These are phyloP conservation scores for Triglochin maritima DNA, from an alignment of 106 monocot genomes.

Conservation along the genomic window DNA sequence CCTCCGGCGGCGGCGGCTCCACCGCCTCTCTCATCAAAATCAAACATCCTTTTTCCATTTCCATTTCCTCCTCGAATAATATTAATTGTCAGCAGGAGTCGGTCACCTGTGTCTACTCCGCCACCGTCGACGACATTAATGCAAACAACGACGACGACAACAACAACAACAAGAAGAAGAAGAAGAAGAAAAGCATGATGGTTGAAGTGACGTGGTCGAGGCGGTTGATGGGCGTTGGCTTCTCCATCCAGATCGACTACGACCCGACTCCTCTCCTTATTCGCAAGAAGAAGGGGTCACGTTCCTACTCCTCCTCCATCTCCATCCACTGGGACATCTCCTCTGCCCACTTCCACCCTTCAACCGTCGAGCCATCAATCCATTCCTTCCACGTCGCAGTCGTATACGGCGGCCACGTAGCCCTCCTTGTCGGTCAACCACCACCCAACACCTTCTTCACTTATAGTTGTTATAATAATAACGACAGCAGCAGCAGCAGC, in stretches of 20 bases:
- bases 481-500: too few species aligned
- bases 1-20: conserved; percentile 8
- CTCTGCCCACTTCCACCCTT: conserved; percentile 45
- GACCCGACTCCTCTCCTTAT: conserved; percentile 6
- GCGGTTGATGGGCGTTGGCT: conserved; percentile 22
- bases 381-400: conserved; percentile 37
- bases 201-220: conserved; percentile 55
- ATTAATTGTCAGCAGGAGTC: too few species aligned
- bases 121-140: too few species aligned
- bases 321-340: conserved; percentile 49
- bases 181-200: conserved; percentile 29
- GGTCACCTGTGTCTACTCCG: conserved; percentile 47
- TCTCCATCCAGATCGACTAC: conserved; percentile 44
- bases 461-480: neutral
- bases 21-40: too few species aligned
- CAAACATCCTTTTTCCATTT: too few species aligned
- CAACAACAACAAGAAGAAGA: too few species aligned
- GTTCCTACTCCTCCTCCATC: conserved; percentile 7
- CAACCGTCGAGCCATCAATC: too few species aligned
- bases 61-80: too few species aligned
- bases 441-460: neutral
- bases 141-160: too few species aligned
- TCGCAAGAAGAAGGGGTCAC: conserved; percentile 27
- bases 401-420: conserved; percentile 25
- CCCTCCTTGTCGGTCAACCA: conserved; percentile 31